Evolutionary conservation across 164 flowering plant species (phyloP).

Genomic region (Sextonia rubra): DNA sequence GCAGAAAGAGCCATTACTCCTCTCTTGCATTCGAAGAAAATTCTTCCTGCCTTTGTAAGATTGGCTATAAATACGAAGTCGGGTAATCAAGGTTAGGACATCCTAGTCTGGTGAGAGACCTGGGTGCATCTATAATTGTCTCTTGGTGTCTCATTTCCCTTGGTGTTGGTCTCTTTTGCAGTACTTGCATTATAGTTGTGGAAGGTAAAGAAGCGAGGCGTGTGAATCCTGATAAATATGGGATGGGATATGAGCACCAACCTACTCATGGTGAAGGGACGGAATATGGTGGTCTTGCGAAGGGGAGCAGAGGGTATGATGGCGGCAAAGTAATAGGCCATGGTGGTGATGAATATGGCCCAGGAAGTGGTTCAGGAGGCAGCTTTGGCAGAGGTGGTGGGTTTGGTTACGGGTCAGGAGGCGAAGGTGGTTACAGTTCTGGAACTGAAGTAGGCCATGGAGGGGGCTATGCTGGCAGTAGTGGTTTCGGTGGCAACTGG

Average conservation of each 20-base stretch:
- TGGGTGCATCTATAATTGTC: neutral
- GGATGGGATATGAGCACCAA: neutral
- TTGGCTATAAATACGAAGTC: too few relatives aligned
- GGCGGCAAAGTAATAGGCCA: neutral
- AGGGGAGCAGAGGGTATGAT: neutral
- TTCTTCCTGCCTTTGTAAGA: neutral
- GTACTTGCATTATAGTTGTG: neutral
- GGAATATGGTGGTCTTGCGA: neutral
- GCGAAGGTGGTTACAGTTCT: neutral
- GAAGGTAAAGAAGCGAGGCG: neutral
- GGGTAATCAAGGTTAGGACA: neutral
- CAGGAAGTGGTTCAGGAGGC: neutral
- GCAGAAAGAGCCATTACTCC: neutral
- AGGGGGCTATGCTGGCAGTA: neutral
- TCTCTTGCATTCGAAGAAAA: neutral
- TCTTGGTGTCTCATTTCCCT: neutral
- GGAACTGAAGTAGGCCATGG: neutral
- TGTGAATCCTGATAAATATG: neutral
- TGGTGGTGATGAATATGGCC: neutral
- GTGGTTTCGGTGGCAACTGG: neutral
- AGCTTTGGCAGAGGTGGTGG: neutral
- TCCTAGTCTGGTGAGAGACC: neutral
- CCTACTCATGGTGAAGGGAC: neutral
- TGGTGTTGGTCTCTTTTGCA: neutral
- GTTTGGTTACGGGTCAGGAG: neutral